These are phyloP conservation scores for Penicillium tannophilum DNA, from an alignment of 495 filamentous ascomycete species.

Conservation along the genomic window DNA sequence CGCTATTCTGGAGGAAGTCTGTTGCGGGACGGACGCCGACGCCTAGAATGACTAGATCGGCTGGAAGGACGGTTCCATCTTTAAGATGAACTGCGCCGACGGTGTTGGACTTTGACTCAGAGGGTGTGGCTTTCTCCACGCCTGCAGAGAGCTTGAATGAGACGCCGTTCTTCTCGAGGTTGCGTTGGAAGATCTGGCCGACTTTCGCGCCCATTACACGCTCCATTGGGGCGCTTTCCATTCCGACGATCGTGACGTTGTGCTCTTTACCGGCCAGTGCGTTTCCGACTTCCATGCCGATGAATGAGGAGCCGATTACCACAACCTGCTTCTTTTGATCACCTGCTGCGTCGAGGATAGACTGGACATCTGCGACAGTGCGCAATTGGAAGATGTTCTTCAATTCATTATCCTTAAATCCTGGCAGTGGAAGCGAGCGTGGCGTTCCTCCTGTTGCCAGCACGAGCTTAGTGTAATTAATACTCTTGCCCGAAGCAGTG, in stretches of 20 bases:
- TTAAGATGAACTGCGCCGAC: slow-evolving; percentile 85
- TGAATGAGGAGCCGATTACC: slow-evolving; percentile 88
- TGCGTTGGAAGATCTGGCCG: slow-evolving; percentile 74
- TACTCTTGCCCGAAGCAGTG: slow-evolving; percentile 69
- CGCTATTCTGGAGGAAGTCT: slow-evolving; percentile 76
- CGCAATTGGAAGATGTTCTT: slow-evolving; percentile 85
- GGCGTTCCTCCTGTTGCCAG: slow-evolving; percentile 85
- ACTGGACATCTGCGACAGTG: slow-evolving; percentile 69
- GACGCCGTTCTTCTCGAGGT: slow-evolving; percentile 81
- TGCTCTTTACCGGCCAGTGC: slow-evolving; percentile 68
- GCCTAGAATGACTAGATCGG: slow-evolving; percentile 88
- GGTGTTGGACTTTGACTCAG: slow-evolving; percentile 58
- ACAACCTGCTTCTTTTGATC: slow-evolving; percentile 86
- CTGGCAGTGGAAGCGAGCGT: slow-evolving; percentile 73
- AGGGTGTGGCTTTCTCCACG: slow-evolving; percentile 80
- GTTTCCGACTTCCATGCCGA: slow-evolving; percentile 94
- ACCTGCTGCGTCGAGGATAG: slow-evolving; percentile 76
- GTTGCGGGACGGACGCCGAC: slow-evolving; percentile 89
- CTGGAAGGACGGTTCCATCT: slow-evolving; percentile 79
- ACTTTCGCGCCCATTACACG: slow-evolving; percentile 82
- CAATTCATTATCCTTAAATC: slow-evolving; percentile 72
- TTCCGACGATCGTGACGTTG: slow-evolving; percentile 86
- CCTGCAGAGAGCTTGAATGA: slow-evolving; percentile 80
- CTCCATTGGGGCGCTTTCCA: slow-evolving; percentile 85
- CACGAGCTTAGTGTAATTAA: slow-evolving; percentile 83